Evolutionary conservation across 805 yeast species (phyloP).

Genomic region (Nakazawaea ernobii): DNA sequence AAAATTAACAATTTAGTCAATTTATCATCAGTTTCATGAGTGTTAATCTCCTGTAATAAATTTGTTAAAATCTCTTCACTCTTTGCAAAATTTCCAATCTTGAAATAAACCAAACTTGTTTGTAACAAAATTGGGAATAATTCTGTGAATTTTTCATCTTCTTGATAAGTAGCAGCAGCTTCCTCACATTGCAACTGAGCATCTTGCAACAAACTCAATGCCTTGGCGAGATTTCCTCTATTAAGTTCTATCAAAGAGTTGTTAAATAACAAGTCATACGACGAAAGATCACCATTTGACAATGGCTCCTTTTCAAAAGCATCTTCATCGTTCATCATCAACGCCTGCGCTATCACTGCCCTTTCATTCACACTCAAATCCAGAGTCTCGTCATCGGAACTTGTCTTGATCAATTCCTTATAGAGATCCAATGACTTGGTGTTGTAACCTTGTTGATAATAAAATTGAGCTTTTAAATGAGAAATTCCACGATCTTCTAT

Average conservation of each 20-base stretch:
- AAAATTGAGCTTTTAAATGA: conserved; percentile 48
- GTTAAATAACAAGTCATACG: conserved; percentile 60
- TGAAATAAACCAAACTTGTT: conserved; percentile 47
- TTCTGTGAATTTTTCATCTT: conserved; percentile 44
- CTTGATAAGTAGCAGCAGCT: conserved; percentile 33
- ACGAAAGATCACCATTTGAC: conserved; percentile 12
- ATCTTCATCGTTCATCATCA: conserved; percentile 14
- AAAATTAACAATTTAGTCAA: conserved; percentile 34
- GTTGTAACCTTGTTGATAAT: conserved; percentile 42
- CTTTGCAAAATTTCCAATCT: conserved; percentile 27
- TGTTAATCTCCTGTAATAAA: conserved; percentile 21
- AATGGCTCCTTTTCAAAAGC: conserved; percentile 12
- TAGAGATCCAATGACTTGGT: conserved; percentile 43
- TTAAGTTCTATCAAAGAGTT: conserved; percentile 45
- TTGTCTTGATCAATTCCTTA: conserved; percentile 28
- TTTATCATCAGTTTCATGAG: conserved; percentile 27
- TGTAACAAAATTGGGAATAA: conserved; percentile 58
- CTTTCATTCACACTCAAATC: conserved; percentile 63
- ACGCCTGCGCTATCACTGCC: conserved; percentile 54
- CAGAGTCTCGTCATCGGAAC: conserved; percentile 35
- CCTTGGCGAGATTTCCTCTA: conserved; percentile 29
- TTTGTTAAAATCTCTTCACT: conserved; percentile 31
- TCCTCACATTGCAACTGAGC: conserved; percentile 39
- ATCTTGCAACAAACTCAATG: conserved; percentile 37
- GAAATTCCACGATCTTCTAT: conserved; percentile 30